These are phyloP conservation scores for Benincasa hispida DNA, from an alignment of 306 rosid genomes.

Conservation along the genomic window DNA sequence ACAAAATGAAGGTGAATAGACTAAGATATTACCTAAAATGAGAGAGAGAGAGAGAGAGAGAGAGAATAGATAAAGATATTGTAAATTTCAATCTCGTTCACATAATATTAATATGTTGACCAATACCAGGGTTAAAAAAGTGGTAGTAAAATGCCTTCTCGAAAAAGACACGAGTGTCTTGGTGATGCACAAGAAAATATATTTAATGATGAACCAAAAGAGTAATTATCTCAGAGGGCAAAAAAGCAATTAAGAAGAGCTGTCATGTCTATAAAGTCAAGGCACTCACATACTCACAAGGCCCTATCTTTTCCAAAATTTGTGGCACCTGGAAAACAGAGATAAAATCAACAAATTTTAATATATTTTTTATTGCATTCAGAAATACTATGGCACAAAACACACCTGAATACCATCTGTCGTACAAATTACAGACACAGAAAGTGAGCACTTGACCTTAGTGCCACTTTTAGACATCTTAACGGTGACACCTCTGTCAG, in stretches of 20 bases:
- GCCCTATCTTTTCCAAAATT: slow-evolving; percentile 43
- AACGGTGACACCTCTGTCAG: slow-evolving; percentile 56
- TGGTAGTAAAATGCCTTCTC: neutral
- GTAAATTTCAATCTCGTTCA: neutral
- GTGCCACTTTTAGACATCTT: slow-evolving; percentile 51
- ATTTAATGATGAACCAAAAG: neutral
- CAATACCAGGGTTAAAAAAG: neutral
- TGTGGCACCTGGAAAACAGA: slow-evolving; percentile 50
- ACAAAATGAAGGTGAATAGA: neutral
- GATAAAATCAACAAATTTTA: slow-evolving; percentile 7
- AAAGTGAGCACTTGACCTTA: slow-evolving; percentile 63
- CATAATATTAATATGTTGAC: neutral
- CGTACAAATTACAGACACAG: slow-evolving; percentile 73
- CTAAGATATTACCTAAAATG: neutral
- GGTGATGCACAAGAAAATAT: neutral
- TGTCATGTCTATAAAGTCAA: slow-evolving; percentile 3
- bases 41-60: neutral
- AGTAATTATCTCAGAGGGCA: neutral
- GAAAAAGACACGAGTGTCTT: neutral
- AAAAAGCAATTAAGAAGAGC: neutral
- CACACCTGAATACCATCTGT: slow-evolving; percentile 51
- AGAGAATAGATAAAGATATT: neutral
- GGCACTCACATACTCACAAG: slow-evolving; percentile 70
- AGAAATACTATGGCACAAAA: neutral
- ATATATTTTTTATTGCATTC: slow-evolving; percentile 3